phyloP scores from a whole-genome alignment of 2,329 filamentous ascomycete genomes.

The Stagonosporopsis tanaceti region DNA sequence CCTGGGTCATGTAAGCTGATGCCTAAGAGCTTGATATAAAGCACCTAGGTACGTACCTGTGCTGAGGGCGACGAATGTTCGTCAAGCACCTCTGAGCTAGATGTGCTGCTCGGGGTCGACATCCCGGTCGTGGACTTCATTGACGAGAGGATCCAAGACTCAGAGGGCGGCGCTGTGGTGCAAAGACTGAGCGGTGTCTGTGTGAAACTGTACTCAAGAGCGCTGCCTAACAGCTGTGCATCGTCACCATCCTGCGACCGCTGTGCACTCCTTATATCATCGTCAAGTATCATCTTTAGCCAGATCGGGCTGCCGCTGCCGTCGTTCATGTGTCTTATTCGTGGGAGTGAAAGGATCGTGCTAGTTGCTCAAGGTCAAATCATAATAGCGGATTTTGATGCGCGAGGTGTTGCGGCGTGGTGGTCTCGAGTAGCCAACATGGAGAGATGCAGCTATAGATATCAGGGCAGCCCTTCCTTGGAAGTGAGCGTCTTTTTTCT shows the following conservation, averaged over 20 bases:
- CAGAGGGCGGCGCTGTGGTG: background rate
- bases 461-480: background rate
- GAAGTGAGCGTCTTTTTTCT: background rate
- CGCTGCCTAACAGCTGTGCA: background rate
- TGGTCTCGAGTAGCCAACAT: background rate
- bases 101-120: constrained; percentile 13
- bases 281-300: constrained; percentile 2
- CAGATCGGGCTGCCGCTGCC: background rate
- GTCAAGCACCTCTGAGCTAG: constrained; percentile 7
- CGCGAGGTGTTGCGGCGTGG: background rate
- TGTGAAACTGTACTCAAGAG: background rate
- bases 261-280: background rate
- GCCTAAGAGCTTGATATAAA: background rate
- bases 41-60: background rate
- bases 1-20: background rate
- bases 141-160: constrained; percentile 1
- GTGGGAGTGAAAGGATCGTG: background rate
- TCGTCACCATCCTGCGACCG: background rate
- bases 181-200: background rate
- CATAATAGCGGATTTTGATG: background rate
- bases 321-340: background rate
- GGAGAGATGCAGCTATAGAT: background rate
- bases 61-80: background rate
- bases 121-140: constrained; percentile 6
- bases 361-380: background rate